Conservation (phyloP, 176 grass and related monocot genomes). For the Calamus simplicifolius region DNA sequence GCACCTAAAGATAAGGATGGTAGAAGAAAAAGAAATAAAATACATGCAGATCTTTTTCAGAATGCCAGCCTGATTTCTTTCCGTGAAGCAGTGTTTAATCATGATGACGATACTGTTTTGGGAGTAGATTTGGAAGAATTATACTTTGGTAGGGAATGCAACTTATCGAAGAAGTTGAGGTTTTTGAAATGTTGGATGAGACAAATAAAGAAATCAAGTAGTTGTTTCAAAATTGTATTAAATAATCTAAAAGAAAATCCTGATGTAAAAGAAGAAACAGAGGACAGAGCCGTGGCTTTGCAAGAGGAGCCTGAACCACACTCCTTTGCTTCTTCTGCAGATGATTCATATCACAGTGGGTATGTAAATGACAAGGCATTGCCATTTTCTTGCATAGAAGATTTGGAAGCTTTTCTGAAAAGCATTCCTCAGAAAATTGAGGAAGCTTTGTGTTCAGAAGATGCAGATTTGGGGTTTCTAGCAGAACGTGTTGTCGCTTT, state of each 20-base stretch:
- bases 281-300: conserved; percentile 27
- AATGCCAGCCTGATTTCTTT: conserved; percentile 35
- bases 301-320: conserved; percentile 29
- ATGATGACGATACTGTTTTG: conserved; percentile 27
- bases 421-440: conserved; percentile 77
- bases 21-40: conserved; percentile 54
- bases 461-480: conserved; percentile 65
- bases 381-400: conserved; percentile 43
- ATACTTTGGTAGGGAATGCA: conserved; percentile 52
- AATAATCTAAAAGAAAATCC: conserved; percentile 21
- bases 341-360: conserved; percentile 23
- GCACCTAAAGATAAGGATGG: conserved; percentile 26
- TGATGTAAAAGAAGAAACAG: conserved; percentile 39
- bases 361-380: conserved; percentile 13
- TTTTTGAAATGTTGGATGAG: conserved; percentile 96
- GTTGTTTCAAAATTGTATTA: conserved; percentile 12
- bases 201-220: conserved; percentile 44
- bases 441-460: conserved; percentile 52
- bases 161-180: conserved; percentile 59
- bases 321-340: conserved; percentile 13
- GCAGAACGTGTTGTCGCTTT: conserved; percentile 66
- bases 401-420: conserved; percentile 61
- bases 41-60: conserved; percentile 44
- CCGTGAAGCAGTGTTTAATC: conserved; percentile 39
- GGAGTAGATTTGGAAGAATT: conserved; percentile 57